phyloP scores from a whole-genome alignment of 768 basidiomycete genomes.

The Pleurotus tuber-regium region DNA sequence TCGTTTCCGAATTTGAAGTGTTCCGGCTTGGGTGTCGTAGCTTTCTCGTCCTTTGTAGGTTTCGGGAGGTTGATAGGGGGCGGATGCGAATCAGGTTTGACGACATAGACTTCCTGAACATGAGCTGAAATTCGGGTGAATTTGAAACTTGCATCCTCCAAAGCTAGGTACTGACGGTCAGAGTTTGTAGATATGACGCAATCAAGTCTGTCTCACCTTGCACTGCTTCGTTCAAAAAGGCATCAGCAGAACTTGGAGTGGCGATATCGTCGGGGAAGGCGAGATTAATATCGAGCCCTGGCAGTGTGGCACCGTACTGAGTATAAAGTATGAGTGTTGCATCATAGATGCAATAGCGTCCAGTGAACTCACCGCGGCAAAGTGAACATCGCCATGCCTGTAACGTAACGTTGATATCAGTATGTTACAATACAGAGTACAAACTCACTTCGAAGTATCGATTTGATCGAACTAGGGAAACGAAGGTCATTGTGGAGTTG shows the following conservation, averaged over 20 bases:
- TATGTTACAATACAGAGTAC: too few species aligned
- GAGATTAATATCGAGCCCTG: conserved; percentile 4
- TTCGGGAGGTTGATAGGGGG: not conserved
- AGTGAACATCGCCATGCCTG: conserved; percentile 5
- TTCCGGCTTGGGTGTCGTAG: not conserved
- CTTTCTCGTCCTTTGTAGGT: too few species aligned
- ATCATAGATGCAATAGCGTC: not conserved
- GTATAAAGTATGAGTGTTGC: too few species aligned
- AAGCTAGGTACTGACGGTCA: too few species aligned
- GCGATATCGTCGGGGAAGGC: conserved; percentile 4
- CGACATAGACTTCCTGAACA: not conserved
- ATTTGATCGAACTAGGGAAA: not conserved
- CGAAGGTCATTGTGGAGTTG: not conserved
- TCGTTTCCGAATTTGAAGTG: not conserved
- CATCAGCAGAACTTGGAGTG: not conserved
- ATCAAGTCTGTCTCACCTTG: not conserved
- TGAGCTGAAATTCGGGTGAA: not conserved
- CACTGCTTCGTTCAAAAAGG: not conserved
- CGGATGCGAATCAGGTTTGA: not conserved
- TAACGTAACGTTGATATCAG: too few species aligned
- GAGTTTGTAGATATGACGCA: too few species aligned
- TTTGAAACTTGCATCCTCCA: not conserved
- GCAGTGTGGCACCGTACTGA: conserved; percentile 1
- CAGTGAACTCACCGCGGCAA: not conserved
- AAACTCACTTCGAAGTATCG: not conserved